These are phyloP conservation scores for Monilinia fructicola DNA, from an alignment of 2,329 filamentous ascomycete species.

Conservation along the genomic window DNA sequence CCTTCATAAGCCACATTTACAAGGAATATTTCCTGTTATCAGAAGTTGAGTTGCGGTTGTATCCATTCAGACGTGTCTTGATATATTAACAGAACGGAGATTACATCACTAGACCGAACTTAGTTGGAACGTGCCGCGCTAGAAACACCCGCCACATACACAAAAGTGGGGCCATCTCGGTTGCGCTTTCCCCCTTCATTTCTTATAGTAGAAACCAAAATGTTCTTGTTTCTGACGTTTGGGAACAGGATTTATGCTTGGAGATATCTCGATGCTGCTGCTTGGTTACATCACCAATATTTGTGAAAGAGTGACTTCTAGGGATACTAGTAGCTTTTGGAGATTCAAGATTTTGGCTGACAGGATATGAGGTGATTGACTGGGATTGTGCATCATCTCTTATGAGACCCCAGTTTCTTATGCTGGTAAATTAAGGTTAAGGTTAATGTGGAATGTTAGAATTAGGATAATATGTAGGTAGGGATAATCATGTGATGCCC, in stretches of 20 bases:
- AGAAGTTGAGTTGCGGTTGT: not conserved
- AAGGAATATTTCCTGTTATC: conserved; percentile 20
- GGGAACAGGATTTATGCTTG: conserved; percentile 12
- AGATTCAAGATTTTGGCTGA: not conserved
- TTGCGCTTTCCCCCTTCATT: conserved; percentile 16
- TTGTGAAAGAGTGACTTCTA: not conserved
- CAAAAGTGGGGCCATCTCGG: not conserved
- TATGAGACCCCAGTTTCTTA: not conserved
- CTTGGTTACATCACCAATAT: conserved; percentile 11
- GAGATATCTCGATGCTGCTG: not conserved
- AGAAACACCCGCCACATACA: conserved; percentile 8
- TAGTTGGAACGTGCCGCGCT: conserved; percentile 68
- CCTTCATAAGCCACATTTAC: conserved; percentile 9
- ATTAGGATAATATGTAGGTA: too few relatives aligned
- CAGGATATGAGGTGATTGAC: not conserved
- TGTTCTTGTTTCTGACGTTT: conserved; percentile 59
- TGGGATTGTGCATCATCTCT: not conserved
- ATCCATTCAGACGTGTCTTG: conserved; percentile 10
- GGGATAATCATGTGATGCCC: too few relatives aligned
- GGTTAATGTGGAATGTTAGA: too few relatives aligned
- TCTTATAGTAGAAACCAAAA: conserved; percentile 37
- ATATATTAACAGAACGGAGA: conserved; percentile 17
- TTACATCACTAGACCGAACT: conserved; percentile 20
- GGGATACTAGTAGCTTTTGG: not conserved
- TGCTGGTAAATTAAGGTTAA: too few relatives aligned